Percentiles rank a stretch among this genome's conserved stretches.
Evolutionary conservation across 202 grass and related monocot genomes (phyloP).

Genomic region (Brachypodium distachyon): DNA sequence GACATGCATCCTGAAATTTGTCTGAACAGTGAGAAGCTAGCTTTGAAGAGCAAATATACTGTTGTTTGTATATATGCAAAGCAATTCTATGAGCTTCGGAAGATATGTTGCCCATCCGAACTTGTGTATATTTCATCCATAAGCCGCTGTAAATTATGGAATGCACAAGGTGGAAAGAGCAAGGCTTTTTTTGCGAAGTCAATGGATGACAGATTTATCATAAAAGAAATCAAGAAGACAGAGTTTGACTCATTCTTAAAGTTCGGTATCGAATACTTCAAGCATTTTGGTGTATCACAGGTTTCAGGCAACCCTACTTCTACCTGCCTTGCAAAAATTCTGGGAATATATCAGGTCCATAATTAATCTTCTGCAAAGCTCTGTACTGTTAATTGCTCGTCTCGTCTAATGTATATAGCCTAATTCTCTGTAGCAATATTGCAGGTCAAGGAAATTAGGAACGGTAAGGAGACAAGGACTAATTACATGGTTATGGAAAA

Average conservation of each 20-base stretch:
- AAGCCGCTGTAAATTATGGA: constrained; percentile 84
- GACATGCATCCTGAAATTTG: constrained; percentile 68
- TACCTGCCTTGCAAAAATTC: constrained; percentile 85
- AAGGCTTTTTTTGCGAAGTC: constrained; percentile 83
- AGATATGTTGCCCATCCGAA: constrained; percentile 84
- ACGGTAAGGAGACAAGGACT: constrained; percentile 63
- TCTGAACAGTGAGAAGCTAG: constrained; percentile 44
- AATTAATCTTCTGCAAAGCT: constrained; percentile 8
- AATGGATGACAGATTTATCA: constrained; percentile 90
- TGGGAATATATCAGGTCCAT: constrained; percentile 89
- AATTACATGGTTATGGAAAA: constrained; percentile 99
- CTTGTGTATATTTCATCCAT: constrained; percentile 78
- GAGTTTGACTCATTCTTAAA: constrained; percentile 93
- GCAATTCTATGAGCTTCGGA: constrained; percentile 77
- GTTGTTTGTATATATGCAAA: constrained; percentile 78
- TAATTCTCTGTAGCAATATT: constrained; percentile 31
- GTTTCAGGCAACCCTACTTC: constrained; percentile 62
- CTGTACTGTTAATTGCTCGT: not conserved
- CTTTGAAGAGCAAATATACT: constrained; percentile 76
- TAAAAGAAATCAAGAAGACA: constrained; percentile 88
- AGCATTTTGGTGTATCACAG: constrained; percentile 55
- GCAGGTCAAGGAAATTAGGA: constrained; percentile 73
- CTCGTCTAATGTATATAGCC: constrained; percentile 6
- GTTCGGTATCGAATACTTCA: constrained; percentile 88
- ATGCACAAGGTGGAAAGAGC: constrained; percentile 85